Percentiles rank a stretch among this genome's conserved stretches.
phyloP scores from a whole-genome alignment of 1,284 basidiomycete genomes.

The Peniophora sp. region DNA sequence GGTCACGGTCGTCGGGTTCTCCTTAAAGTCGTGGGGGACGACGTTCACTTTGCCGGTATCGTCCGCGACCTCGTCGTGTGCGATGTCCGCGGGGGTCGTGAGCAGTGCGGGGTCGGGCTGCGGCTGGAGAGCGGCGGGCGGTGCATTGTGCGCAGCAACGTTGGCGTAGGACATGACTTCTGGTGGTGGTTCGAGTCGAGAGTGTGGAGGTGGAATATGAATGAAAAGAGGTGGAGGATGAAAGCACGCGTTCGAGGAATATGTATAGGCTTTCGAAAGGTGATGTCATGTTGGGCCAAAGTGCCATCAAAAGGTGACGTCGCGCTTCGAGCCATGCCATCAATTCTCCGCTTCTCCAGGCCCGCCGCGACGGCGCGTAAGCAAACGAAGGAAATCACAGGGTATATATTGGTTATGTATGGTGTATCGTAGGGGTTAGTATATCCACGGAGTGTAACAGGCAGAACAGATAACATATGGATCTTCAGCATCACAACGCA shows the following conservation, averaged over 20 bases:
- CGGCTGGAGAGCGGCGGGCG: slow-evolving; percentile 44
- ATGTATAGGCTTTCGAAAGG: background rate
- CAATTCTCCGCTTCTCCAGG: background rate
- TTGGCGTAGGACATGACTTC: slow-evolving; percentile 62
- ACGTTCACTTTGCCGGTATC: slow-evolving; percentile 47
- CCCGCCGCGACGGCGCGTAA: background rate
- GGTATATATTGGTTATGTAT: background rate
- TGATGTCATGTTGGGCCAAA: too few relatives aligned
- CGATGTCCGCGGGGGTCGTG: slow-evolving; percentile 36
- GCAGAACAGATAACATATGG: slow-evolving; percentile 2
- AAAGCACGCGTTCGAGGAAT: background rate
- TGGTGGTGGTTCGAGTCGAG: too few relatives aligned
- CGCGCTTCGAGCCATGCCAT: background rate
- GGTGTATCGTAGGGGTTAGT: background rate
- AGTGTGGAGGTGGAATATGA: background rate
- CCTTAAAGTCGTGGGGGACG: slow-evolving; percentile 41
- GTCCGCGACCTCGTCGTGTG: slow-evolving; percentile 26
- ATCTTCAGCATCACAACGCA: background rate
- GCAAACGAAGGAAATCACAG: background rate
- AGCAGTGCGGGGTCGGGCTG: slow-evolving; percentile 55
- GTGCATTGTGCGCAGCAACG: slow-evolving; percentile 50
- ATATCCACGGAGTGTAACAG: background rate
- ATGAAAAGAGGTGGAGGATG: background rate
- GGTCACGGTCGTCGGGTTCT: slow-evolving; percentile 35
- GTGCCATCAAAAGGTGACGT: slow-evolving; percentile 6